Percentiles rank a stretch among this genome's conserved stretches.
phyloP scores from a whole-genome alignment of 768 basidiomycete species.

The Cystobasidium onofrii region DNA sequence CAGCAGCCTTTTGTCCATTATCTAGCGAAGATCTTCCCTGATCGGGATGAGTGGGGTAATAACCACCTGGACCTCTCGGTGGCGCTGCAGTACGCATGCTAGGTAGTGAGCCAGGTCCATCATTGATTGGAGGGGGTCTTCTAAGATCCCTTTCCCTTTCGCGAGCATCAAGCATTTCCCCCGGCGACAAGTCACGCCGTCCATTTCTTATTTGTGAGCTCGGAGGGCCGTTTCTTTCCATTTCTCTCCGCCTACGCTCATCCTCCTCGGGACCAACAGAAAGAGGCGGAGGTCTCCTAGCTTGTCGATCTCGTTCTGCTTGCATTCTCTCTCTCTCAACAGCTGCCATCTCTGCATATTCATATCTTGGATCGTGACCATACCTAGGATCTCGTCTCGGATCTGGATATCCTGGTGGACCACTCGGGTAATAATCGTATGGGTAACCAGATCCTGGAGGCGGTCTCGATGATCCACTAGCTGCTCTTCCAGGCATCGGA shows the following conservation, averaged over 20 bases:
- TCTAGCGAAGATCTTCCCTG: background rate
- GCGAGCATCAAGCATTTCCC: background rate
- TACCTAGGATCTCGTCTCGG: background rate
- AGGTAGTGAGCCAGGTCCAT: background rate
- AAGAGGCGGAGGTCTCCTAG: background rate
- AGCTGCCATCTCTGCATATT: background rate
- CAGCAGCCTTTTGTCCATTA: background rate
- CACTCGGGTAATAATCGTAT: slow-evolving; percentile 1
- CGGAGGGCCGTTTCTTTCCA: background rate
- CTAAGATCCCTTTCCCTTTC: background rate
- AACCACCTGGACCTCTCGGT: background rate
- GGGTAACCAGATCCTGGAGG: background rate
- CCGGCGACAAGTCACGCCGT: background rate
- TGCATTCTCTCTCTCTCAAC: background rate
- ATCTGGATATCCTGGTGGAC: background rate
- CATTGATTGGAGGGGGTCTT: background rate
- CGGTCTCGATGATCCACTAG: background rate
- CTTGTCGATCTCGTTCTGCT: slow-evolving; percentile 7
- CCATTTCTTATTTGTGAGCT: background rate
- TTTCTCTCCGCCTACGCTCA: slow-evolving; percentile 16
- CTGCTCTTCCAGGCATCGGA: background rate
- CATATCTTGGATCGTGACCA: background rate
- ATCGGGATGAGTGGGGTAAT: background rate
- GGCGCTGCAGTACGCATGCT: background rate
- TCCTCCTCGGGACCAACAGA: slow-evolving; percentile 3